phyloP scores from a whole-genome alignment of 1,284 basidiomycete species.

The Amylostereum areolatum region DNA sequence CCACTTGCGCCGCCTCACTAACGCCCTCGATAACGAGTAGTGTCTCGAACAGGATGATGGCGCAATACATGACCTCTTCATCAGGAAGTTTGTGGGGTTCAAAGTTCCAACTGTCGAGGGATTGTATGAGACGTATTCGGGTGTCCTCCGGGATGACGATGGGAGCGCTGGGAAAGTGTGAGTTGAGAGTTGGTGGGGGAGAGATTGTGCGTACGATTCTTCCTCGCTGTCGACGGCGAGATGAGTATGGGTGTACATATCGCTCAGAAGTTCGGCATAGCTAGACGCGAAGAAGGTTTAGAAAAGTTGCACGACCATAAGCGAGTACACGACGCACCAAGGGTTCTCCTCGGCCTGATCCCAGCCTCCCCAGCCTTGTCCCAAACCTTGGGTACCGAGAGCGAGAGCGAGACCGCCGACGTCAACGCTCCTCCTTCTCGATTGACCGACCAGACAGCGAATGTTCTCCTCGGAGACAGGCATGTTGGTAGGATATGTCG shows the following conservation, averaged over 20 bases:
- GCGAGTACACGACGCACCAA: constrained; percentile 37
- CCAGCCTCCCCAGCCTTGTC: constrained; percentile 72
- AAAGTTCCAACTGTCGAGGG: constrained; percentile 79
- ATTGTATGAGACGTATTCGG: constrained; percentile 53
- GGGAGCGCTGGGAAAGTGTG: constrained; percentile 20
- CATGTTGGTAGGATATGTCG: not conserved
- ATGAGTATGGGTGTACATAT: constrained; percentile 77
- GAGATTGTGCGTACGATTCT: constrained; percentile 17
- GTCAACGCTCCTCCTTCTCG: constrained; percentile 72
- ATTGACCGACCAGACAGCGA: constrained; percentile 7
- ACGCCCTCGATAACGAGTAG: constrained; percentile 73
- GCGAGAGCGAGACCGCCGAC: constrained; percentile 80
- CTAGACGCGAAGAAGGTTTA: constrained; percentile 19
- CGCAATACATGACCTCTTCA: constrained; percentile 76
- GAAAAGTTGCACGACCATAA: constrained; percentile 2
- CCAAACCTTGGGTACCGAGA: constrained; percentile 53
- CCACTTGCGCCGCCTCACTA: constrained; percentile 56
- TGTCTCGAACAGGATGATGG: constrained; percentile 73
- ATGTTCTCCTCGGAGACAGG: constrained; percentile 4
- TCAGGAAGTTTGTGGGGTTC: constrained; percentile 78
- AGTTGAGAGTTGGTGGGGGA: constrained; percentile 1
- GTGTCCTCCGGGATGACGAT: constrained; percentile 24
- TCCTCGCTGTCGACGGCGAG: constrained; percentile 49
- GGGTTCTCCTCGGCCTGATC: constrained; percentile 48
- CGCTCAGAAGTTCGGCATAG: constrained; percentile 75